These are phyloP conservation scores for Barnettozyma botsteinii DNA, from an alignment of 805 yeast genomes.

Conservation along the genomic window DNA sequence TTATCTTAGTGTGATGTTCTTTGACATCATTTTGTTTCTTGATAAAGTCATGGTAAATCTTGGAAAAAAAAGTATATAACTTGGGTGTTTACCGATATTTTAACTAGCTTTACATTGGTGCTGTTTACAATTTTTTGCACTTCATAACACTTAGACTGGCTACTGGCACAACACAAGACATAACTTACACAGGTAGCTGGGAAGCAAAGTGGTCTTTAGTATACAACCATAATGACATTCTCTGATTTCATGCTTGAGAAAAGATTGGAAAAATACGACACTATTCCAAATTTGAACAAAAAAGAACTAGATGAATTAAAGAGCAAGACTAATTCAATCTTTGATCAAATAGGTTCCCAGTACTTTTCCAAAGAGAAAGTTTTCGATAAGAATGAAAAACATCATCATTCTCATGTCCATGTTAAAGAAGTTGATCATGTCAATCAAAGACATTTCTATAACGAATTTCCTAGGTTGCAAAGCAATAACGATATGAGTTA, in stretches of 20 bases:
- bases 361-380: conserved; percentile 6
- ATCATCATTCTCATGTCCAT: conserved; percentile 10
- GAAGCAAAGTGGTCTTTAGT: neutral
- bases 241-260: conserved; percentile 20
- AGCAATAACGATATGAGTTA: conserved; percentile 24
- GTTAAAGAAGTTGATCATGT: conserved; percentile 14
- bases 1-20: too few species aligned
- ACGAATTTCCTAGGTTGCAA: conserved; percentile 26
- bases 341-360: conserved; percentile 5
- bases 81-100: too few species aligned
- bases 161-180: too few species aligned
- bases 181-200: neutral
- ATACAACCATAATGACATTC: conserved; percentile 11
- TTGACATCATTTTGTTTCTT: too few species aligned
- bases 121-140: too few species aligned
- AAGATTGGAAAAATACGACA: conserved; percentile 15
- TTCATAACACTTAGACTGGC: too few species aligned
- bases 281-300: neutral
- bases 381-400: conserved; percentile 10
- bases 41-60: too few species aligned
- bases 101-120: too few species aligned
- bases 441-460: conserved; percentile 17
- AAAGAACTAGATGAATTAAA: neutral
- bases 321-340: neutral
- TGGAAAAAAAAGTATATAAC: too few species aligned